Percentiles rank a stretch among this genome's conserved stretches.
These are phyloP conservation scores for Lachancea thermotolerans DNA, from an alignment of 805 yeast species.

Conservation along the genomic window DNA sequence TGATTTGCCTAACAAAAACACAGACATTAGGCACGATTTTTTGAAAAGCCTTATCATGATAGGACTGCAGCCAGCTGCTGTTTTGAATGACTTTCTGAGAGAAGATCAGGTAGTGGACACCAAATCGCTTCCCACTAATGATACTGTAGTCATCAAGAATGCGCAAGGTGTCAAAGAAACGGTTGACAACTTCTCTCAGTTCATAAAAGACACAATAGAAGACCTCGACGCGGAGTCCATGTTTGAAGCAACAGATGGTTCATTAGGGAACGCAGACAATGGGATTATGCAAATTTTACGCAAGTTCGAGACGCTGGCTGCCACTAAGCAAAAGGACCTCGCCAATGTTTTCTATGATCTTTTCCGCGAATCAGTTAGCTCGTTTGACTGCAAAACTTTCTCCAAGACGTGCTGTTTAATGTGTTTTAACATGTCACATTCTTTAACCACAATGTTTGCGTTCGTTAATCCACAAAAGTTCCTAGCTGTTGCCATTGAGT, in stretches of 20 bases:
- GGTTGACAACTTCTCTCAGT: slow-evolving; percentile 26
- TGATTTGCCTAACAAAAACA: slow-evolving; percentile 41
- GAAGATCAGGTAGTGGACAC: slow-evolving; percentile 36
- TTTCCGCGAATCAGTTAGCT: slow-evolving; percentile 33
- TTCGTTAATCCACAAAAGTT: slow-evolving; percentile 41
- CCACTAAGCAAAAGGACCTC: slow-evolving; percentile 41
- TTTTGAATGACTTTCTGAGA: slow-evolving; percentile 32
- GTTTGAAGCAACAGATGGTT: slow-evolving; percentile 40
- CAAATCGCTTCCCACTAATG: slow-evolving; percentile 29
- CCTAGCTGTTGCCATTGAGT: slow-evolving; percentile 40
- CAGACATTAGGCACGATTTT: slow-evolving; percentile 47
- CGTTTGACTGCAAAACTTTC: slow-evolving; percentile 38
- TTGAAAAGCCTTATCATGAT: slow-evolving; percentile 39
- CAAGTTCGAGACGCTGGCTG: slow-evolving; percentile 41
- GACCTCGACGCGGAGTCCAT: slow-evolving; percentile 28
- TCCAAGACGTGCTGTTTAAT: slow-evolving; percentile 49
- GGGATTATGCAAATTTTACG: slow-evolving; percentile 44
- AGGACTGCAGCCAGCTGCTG: slow-evolving; percentile 31
- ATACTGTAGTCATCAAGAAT: slow-evolving; percentile 28
- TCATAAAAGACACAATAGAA: slow-evolving; percentile 22
- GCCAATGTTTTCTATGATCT: slow-evolving; percentile 33
- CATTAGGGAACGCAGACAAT: slow-evolving; percentile 41
- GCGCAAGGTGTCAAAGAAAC: slow-evolving; percentile 31
- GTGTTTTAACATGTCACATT: slow-evolving; percentile 35
- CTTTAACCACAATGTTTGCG: slow-evolving; percentile 38